phyloP scores from a whole-genome alignment of 352 stramenopile genomes.

The Thalassiosira sp. region DNA sequence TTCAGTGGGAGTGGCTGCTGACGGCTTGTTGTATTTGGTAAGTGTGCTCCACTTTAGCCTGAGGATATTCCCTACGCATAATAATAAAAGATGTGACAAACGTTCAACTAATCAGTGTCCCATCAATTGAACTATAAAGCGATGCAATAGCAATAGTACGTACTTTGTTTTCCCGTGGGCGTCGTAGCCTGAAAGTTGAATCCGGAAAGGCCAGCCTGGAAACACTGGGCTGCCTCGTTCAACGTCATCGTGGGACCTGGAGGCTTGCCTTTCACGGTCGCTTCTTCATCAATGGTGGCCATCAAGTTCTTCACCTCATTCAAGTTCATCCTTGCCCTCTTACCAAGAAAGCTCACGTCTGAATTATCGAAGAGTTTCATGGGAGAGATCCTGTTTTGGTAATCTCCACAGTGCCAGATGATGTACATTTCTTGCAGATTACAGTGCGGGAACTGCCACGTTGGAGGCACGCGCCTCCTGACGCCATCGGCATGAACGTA shows the following conservation, averaged over 20 bases:
- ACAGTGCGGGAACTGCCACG: conserved; percentile 17
- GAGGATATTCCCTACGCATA: conserved; percentile 26
- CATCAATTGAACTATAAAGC: no score
- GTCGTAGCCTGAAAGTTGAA: conserved; percentile 13
- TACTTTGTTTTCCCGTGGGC: conserved; percentile 4
- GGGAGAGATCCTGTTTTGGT: conserved; percentile 17
- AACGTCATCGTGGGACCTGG: conserved; percentile 10
- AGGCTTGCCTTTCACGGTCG: neutral
- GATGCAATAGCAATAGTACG: no score
- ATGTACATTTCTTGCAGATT: conserved; percentile 33
- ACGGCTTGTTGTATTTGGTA: conserved; percentile 13
- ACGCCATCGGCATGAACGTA: conserved; percentile 17
- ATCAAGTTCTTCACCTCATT: conserved; percentile 15
- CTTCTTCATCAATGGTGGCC: conserved; percentile 14
- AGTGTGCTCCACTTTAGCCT: conserved; percentile 28
- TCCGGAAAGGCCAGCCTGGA: conserved; percentile 3
- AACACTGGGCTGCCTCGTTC: neutral
- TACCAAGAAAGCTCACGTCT: conserved; percentile 23
- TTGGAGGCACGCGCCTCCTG: conserved; percentile 8
- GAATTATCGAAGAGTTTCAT: conserved; percentile 22
- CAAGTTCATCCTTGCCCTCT: conserved; percentile 16
- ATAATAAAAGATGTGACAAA: no score
- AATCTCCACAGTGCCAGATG: conserved; percentile 31
- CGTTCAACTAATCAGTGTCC: no score
- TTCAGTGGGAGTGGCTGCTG: neutral